Conservation (phyloP, 495 filamentous ascomycete genomes). For the Penicillium bialowiezense region DNA sequence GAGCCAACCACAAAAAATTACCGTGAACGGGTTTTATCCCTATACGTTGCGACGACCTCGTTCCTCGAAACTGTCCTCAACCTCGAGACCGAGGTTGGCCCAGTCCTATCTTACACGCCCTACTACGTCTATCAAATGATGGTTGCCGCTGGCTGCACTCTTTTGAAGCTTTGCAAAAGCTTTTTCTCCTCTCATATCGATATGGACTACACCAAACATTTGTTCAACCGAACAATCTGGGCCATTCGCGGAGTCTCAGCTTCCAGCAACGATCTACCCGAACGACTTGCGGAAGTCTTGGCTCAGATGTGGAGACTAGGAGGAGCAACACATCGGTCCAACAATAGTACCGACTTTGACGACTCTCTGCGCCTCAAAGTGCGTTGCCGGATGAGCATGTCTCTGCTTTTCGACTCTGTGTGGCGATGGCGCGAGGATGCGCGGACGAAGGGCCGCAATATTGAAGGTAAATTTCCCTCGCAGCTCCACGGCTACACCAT, state of each 20-base stretch:
- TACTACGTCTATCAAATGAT: conserved; percentile 94
- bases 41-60: conserved; percentile 71
- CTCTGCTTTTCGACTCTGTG: conserved; percentile 84
- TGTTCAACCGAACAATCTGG: conserved; percentile 75
- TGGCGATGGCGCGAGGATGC: conserved; percentile 92
- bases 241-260: conserved; percentile 77
- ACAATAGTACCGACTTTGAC: conserved; percentile 49
- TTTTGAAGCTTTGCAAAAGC: conserved; percentile 82
- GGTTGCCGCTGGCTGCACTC: conserved; percentile 77
- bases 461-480: conserved; percentile 54
- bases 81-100: conserved; percentile 46
- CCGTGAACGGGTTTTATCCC: conserved; percentile 68
- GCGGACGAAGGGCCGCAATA: conserved; percentile 71
- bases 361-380: conserved; percentile 79
- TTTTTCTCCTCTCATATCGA: conserved; percentile 72
- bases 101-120: conserved; percentile 66
- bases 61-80: conserved; percentile 74
- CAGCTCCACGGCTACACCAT: background rate
- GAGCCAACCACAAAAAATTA: conserved; percentile 71
- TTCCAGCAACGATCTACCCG: conserved; percentile 73
- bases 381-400: conserved; percentile 89
- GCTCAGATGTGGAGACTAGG: conserved; percentile 88
- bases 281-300: conserved; percentile 82
- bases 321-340: conserved; percentile 41
- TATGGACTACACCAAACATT: conserved; percentile 65